Conservation (phyloP, 2,329 filamentous ascomycete species). For the Aureobasidium sp. region DNA sequence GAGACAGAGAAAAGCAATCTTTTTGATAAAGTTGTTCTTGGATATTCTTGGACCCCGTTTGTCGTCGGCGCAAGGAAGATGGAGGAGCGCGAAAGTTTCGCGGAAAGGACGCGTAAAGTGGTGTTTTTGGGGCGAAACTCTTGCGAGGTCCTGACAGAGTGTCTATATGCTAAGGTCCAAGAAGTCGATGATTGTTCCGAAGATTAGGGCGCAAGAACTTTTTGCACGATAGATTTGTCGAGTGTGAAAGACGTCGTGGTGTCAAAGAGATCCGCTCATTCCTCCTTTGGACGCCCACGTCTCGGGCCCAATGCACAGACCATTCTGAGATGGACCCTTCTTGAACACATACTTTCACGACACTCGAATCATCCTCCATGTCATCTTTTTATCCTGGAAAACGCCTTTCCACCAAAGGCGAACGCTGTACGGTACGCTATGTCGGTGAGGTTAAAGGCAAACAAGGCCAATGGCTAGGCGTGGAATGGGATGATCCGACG, state of each 20-base stretch:
- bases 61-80: conserved; percentile 3
- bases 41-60: not conserved
- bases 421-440: conserved; percentile 79
- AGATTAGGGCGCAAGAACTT: not conserved
- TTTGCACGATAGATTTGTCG: not conserved
- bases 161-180: not conserved
- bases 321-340: not conserved
- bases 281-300: not conserved
- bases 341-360: not conserved
- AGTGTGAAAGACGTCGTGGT: not conserved
- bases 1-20: not conserved
- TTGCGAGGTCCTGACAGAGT: not conserved
- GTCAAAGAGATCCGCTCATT: not conserved
- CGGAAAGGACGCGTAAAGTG: conserved; percentile 7
- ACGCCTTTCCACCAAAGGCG: conserved; percentile 70
- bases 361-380: not conserved
- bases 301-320: conserved; percentile 1
- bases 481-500: conserved; percentile 88
- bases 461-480: conserved; percentile 76
- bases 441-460: conserved; percentile 70
- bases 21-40: not conserved
- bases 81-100: conserved; percentile 13
- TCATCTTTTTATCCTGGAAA: conserved; percentile 51
- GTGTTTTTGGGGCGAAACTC: not conserved
- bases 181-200: not conserved